Evolutionary conservation across 768 basidiomycete species (phyloP).

Genomic region (Tulasnella sp.): DNA sequence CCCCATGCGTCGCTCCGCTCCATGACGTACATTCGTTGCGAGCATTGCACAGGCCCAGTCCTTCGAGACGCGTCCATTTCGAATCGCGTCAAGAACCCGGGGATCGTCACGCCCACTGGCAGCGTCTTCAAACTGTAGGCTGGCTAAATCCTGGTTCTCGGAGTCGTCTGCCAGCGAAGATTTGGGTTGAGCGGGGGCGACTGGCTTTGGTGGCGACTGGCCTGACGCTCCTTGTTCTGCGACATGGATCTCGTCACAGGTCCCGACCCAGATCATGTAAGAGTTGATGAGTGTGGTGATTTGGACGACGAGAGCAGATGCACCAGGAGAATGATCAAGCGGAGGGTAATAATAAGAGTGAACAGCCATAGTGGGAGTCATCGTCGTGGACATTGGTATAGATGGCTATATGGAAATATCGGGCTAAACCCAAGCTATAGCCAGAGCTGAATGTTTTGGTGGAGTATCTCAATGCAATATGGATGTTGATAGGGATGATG

Average conservation of each 20-base stretch:
- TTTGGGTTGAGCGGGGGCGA: background rate
- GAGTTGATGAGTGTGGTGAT: slow-evolving; percentile 55
- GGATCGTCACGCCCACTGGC: slow-evolving; percentile 44
- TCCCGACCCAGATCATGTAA: slow-evolving; percentile 76
- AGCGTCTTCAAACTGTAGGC: slow-evolving; percentile 24
- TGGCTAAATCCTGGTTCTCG: slow-evolving; percentile 21
- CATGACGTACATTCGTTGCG: slow-evolving; percentile 28
- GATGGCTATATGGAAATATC: too few relatives aligned
- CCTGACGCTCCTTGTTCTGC: slow-evolving; percentile 21
- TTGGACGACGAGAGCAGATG: slow-evolving; percentile 33
- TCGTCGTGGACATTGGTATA: too few relatives aligned
- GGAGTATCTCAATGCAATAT: too few relatives aligned
- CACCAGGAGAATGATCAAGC: background rate
- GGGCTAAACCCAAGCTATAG: too few relatives aligned
- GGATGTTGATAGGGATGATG: too few relatives aligned
- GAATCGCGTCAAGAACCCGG: slow-evolving; percentile 35
- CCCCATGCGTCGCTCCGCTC: background rate
- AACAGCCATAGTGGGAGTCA: slow-evolving; percentile 1
- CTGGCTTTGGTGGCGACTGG: background rate
- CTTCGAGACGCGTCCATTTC: slow-evolving; percentile 45
- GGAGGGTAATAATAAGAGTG: slow-evolving; percentile 7
- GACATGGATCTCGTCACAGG: slow-evolving; percentile 30
- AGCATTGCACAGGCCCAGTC: slow-evolving; percentile 87
- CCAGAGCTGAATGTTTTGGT: too few relatives aligned
- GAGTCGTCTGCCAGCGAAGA: slow-evolving; percentile 27